Conservation (phyloP, 129 eudicot species). For the Flaveria brownii region DNA sequence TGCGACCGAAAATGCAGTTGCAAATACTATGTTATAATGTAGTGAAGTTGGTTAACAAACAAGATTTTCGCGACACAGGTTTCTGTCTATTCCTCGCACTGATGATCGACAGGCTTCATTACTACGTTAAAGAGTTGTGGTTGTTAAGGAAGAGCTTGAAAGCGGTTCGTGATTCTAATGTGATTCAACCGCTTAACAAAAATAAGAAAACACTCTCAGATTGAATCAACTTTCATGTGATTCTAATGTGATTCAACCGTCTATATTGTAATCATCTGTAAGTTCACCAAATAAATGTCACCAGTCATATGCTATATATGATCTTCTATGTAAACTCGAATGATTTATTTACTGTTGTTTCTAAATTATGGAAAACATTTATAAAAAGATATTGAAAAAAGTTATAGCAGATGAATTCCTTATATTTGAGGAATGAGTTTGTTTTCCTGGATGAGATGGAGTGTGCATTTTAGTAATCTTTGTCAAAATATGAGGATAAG, state of each 20-base stretch:
- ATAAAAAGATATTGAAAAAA: too few species aligned
- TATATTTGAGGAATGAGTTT: too few species aligned
- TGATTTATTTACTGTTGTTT: too few species aligned
- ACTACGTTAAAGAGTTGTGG: conserved; percentile 69
- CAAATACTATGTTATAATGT: too few species aligned
- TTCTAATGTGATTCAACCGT: background rate
- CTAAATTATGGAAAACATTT: too few species aligned
- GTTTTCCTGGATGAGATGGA: too few species aligned
- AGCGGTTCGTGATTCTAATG: conserved; percentile 35
- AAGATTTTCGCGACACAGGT: conserved; percentile 40
- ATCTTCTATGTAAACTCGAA: background rate
- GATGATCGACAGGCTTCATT: conserved; percentile 80
- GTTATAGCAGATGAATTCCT: too few species aligned
- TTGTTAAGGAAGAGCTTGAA: conserved; percentile 58
- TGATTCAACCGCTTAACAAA: conserved; percentile 31
- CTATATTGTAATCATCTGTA: background rate
- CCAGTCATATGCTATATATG: background rate
- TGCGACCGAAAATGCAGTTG: too few species aligned
- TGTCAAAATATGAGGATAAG: too few species aligned
- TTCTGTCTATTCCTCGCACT: conserved; percentile 62
- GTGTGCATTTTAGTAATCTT: too few species aligned
- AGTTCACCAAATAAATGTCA: background rate
- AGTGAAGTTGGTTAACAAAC: background rate
- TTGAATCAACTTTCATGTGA: conserved; percentile 21
- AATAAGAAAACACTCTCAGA: conserved; percentile 26